Evolutionary conservation across 1,284 basidiomycete species (phyloP), one percentile per base, ranked within the genome.

Genomic region (Apiotrichum siamense): DNA sequence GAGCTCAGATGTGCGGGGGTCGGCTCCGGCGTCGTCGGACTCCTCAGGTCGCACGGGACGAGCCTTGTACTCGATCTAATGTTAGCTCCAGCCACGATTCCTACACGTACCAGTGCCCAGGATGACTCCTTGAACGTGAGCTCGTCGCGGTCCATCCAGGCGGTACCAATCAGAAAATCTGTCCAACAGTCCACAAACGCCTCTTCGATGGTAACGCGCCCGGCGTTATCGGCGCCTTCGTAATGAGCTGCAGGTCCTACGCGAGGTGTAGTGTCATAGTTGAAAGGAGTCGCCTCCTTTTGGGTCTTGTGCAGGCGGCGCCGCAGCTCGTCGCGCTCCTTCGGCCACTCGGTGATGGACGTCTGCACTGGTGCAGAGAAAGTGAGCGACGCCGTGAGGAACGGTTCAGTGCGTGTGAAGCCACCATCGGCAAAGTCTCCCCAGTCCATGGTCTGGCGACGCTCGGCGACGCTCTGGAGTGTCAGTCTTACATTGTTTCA

Each of bases 141-240:
- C 64, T 88, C 87, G 3, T 77, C 78, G 53, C 84, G 75, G 60
- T 88, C 84, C 77, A 83, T 80, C 86, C 86, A 88, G 0, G 84
- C 85, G 21, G 83, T 82, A 25, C 88, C 86, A 57, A 86, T 84
- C 40, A 89, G 77, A 40, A 93, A 74, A 70, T 93, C 89, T 61
- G 85, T 87, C 73, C 89, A 93, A 25, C 87, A 85, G 62, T 89
- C 87, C 38, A 92, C 64, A 69, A 93, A 92, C 0, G 86, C 81
- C 70, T 91, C 88, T 66, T 93, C 89, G 26, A 92, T 77, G 47
- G 87, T 66, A 5, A 71, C 57, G 77, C 73, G 84, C 80, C 72
- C 90, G 84, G 33, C 76, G 71, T 13, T 82, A 54, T 67, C 70
- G 40, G 60, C 82, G 11, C 56, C 42, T 25, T 57, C 56, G 12